Evolutionary conservation across 768 basidiomycete genomes (phyloP), one percentile per base, ranked within the genome.

Genomic region (Antrodiella citrinella): DNA sequence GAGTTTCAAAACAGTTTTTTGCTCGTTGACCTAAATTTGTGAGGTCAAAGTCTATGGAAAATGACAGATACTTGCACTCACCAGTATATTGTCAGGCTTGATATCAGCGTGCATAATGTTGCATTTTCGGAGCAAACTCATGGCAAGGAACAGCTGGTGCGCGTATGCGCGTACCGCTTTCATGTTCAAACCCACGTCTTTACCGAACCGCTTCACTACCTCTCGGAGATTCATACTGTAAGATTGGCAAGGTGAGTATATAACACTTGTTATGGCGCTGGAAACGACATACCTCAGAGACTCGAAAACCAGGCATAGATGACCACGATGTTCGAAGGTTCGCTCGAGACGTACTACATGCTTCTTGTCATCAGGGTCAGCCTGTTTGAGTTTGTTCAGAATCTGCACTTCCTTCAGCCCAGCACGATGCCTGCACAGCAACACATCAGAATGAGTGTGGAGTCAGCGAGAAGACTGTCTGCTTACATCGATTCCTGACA

Each of bases 21-120:
- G 83, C 58, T 97, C 94, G 56, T 93, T 96, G 24, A 97, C 93
- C 93, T 97, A 48, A 39, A 47, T 5, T 23, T 26, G n/a, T 22
- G 15, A 49, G n/a, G 26, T 50, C 21, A 48, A 47, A 22, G n/a
- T n/a, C 10, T 18, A 15, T 21, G 24, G 5, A 22, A 35, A 40
- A 49, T 57, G 38, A 51, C 30, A 2, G 19, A 48, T n/a, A 9
- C 24, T 51, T 15, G 44, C 26, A 76, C 84, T 25, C 54, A 93
- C 94, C 60, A 98, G 66, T 40, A 99, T 95, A 64, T 98, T 98
- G 65, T 98, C 96, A 18, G 96, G 96, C 67, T 98, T 98, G 65
- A 99, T 90, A 63, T 99, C 96, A 4, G 96, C 96, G 60, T 99
- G 96, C 81, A 97, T 96, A 52, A 98, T 82, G 56, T 88, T 91